Conservation (phyloP, 169 alveolate species). For the Plasmodium blacklocki region DNA sequence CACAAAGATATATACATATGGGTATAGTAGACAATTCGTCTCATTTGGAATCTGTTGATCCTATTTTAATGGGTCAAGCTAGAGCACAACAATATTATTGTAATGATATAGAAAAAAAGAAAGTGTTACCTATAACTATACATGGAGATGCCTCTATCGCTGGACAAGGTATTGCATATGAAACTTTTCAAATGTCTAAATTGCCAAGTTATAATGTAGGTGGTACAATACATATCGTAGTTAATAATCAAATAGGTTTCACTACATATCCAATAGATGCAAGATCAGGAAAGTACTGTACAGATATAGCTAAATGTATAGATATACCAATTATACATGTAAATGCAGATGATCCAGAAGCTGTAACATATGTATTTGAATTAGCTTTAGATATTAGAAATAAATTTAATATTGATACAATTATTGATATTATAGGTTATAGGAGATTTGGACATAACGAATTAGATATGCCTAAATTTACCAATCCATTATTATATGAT, state of each 20-base stretch:
- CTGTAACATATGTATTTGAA: constrained; percentile 91
- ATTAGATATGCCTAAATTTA: constrained; percentile 96
- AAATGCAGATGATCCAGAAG: constrained; percentile 95
- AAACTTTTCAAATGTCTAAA: constrained; percentile 93
- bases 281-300: constrained; percentile 91
- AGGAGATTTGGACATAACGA: constrained; percentile 95
- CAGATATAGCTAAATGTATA: constrained; percentile 93
- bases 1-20: constrained; percentile 82
- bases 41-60: constrained; percentile 95
- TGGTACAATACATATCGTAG: constrained; percentile 94
- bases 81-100: constrained; percentile 92
- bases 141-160: constrained; percentile 98
- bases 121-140: constrained; percentile 90
- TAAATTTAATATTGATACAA: constrained; percentile 91
- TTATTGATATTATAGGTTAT: constrained; percentile 94
- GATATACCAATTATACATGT: constrained; percentile 96
- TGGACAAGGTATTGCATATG: constrained; percentile 97
- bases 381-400: constrained; percentile 93
- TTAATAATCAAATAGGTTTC: constrained; percentile 96
- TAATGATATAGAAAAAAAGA: constrained; percentile 78
- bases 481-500: constrained; percentile 94
- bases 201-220: constrained; percentile 91
- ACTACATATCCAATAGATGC: constrained; percentile 94
- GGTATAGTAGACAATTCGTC: constrained; percentile 93
- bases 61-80: constrained; percentile 93